Base-by-base conservation (phyloP, 108 stramenopile genomes). In the Skeletonema tropicum region DNA sequence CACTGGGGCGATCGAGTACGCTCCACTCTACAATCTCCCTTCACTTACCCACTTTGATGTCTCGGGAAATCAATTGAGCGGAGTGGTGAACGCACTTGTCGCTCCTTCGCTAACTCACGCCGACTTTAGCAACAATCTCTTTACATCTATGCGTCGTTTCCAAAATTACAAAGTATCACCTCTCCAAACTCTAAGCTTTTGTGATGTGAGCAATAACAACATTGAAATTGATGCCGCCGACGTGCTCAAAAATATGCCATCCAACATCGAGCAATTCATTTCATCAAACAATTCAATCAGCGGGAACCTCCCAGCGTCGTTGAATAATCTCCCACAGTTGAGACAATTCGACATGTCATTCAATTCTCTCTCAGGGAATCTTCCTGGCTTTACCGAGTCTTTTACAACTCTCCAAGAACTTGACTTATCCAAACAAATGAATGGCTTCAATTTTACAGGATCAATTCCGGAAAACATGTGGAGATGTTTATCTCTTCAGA, bases 81-180 rank as follows among this genome's bases (percentile, higher is more conserved):
- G 76, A 38, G 12, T 26, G 19, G 55, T 84, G 77, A 88, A 66
- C 85, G 12, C 89, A 78, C 62, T 89, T 83, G 30, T 92, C 85
- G 61, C 88, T 57, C 31, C 92, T 0, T 66, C 80, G 30, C 11
- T 89, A 7, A 67, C 64, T 8, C 79, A 87, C 10, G 57, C 85
- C 15, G 48, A 82, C 19, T 84, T 90, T 30, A 85, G 89, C 36
- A 82, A 85, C 39, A 70, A 73, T 33, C 86, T 76, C 15, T 52
- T 75, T 2, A 73, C 77, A 6, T 60, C 83, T 5, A 66, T 83
- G 5, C 78, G 84, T 5, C 17, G 84, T 14, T 91, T 88, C 82
- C 87, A 89, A 57, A 70, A 71, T 3, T 66, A 88, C 12, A 64
- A 70, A 31, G 79, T 73, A 14, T 39, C 76, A n/a, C n/a, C n/a